Conservation (phyloP, 306 rosid species). For the Corylus americana region DNA sequence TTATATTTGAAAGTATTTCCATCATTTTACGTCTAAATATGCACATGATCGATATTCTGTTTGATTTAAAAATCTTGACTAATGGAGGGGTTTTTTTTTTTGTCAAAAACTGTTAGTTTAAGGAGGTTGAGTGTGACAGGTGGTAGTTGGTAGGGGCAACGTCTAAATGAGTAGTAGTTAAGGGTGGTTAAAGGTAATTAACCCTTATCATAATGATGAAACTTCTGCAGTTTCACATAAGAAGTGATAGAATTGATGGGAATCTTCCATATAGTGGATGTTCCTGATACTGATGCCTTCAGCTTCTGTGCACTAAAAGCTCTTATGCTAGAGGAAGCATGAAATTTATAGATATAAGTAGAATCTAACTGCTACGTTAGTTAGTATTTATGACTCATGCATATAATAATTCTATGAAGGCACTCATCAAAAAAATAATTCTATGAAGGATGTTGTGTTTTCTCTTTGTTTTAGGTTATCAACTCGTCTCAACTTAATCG, state of each 20-base stretch:
- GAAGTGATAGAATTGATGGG: not conserved
- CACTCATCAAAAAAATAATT: not conserved
- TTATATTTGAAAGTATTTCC: too few species aligned
- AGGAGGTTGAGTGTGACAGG: too few species aligned
- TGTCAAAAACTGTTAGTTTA: too few species aligned
- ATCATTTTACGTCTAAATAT: too few species aligned
- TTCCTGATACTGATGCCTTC: slow-evolving; percentile 11
- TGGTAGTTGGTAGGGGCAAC: too few species aligned
- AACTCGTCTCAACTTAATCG: not conserved
- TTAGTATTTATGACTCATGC: not conserved
- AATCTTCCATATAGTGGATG: slow-evolving; percentile 4
- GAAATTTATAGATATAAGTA: not conserved
- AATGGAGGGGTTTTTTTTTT: too few species aligned
- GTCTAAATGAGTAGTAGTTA: too few species aligned
- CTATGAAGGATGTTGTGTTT: slow-evolving; percentile 4
- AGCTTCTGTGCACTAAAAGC: slow-evolving; percentile 11
- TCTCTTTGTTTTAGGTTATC: slow-evolving; percentile 2
- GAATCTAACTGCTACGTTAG: not conserved
- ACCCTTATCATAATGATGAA: not conserved
- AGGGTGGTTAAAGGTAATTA: too few species aligned
- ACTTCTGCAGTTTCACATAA: not conserved
- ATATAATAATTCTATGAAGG: not conserved
- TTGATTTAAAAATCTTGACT: too few species aligned
- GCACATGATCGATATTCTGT: too few species aligned
- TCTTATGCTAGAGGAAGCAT: slow-evolving; percentile 7